Percentiles rank a stretch among this genome's conserved stretches.
Conservation (phyloP, 345 rosid species). For the Cardamine occulta region DNA sequence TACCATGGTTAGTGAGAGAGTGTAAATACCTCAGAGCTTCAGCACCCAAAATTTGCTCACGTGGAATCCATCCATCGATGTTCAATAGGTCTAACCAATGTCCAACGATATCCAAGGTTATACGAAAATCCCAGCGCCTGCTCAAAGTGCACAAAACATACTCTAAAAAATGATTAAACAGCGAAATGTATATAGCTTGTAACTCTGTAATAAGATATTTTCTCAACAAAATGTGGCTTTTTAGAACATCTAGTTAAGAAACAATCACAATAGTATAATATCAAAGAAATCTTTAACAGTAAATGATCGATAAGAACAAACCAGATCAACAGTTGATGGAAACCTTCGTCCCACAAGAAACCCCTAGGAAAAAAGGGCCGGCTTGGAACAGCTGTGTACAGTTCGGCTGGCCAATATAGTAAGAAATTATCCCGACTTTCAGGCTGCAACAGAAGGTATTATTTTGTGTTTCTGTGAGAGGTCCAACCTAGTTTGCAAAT, state of each 20-base stretch:
- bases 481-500: conserved; percentile 17
- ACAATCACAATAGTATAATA: conserved; percentile 16
- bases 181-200: conserved; percentile 10
- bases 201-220: conserved; percentile 24
- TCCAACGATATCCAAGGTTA: conserved; percentile 91
- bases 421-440: conserved; percentile 57
- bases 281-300: conserved; percentile 10
- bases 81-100: conserved; percentile 98
- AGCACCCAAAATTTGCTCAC: conserved; percentile 95
- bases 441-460: conserved; percentile 57
- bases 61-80: conserved; percentile 98
- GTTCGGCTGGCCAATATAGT: conserved; percentile 98
- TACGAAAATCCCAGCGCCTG: conserved; percentile 93
- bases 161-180: conserved; percentile 21
- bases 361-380: conserved; percentile 98
- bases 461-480: conserved; percentile 45
- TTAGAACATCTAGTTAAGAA: conserved; percentile 16
- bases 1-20: conserved; percentile 23
- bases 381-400: conserved; percentile 96
- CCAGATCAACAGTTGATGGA: conserved; percentile 95
- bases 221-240: background rate
- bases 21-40: conserved; percentile 82
- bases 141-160: conserved; percentile 38
- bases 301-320: conserved; percentile 47
- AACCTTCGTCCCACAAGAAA: conserved; percentile 98